phyloP scores from a whole-genome alignment of 176 grass and related monocot genomes.

The Phragmites australis region DNA sequence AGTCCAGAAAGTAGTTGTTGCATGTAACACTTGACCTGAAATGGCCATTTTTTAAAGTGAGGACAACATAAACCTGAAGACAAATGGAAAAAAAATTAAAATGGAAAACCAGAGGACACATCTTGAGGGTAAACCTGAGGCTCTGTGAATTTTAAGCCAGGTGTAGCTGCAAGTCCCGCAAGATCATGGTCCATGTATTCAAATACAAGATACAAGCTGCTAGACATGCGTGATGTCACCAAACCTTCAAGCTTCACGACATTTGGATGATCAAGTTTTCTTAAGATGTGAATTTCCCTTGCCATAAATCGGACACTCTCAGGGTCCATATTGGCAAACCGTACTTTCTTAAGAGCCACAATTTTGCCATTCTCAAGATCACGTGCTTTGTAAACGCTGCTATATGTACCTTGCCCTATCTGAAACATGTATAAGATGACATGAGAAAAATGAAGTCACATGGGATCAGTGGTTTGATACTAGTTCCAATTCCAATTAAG shows the following conservation, averaged over 20 bases:
- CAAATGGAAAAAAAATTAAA: slow-evolving; percentile 18
- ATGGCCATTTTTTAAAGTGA: slow-evolving; percentile 43
- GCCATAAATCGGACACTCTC: slow-evolving; percentile 99
- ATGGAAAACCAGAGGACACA: slow-evolving; percentile 18
- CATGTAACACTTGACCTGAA: slow-evolving; percentile 99
- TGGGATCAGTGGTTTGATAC: not conserved
- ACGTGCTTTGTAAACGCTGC: slow-evolving; percentile 90
- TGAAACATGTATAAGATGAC: slow-evolving; percentile 45
- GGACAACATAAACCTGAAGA: slow-evolving; percentile 7
- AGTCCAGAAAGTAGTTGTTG: slow-evolving; percentile 91
- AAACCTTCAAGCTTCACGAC: slow-evolving; percentile 94
- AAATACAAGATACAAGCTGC: slow-evolving; percentile 92
- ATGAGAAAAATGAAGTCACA: slow-evolving; percentile 18
- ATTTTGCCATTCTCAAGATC: slow-evolving; percentile 92
- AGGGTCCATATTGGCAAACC: slow-evolving; percentile 89
- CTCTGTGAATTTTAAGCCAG: slow-evolving; percentile 87
- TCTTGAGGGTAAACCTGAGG: slow-evolving; percentile 67
- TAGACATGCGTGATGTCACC: slow-evolving; percentile 88
- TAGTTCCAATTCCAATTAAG: slow-evolving; percentile 17
- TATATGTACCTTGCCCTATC: slow-evolving; percentile 99
- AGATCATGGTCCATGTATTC: slow-evolving; percentile 99
- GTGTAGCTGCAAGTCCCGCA: slow-evolving; percentile 82
- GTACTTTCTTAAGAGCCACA: slow-evolving; percentile 97
- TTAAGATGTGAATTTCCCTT: slow-evolving; percentile 95
- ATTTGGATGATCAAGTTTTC: slow-evolving; percentile 92